Conservation (phyloP, 352 stramenopile genomes). For the Phytophthora palmivora region DNA sequence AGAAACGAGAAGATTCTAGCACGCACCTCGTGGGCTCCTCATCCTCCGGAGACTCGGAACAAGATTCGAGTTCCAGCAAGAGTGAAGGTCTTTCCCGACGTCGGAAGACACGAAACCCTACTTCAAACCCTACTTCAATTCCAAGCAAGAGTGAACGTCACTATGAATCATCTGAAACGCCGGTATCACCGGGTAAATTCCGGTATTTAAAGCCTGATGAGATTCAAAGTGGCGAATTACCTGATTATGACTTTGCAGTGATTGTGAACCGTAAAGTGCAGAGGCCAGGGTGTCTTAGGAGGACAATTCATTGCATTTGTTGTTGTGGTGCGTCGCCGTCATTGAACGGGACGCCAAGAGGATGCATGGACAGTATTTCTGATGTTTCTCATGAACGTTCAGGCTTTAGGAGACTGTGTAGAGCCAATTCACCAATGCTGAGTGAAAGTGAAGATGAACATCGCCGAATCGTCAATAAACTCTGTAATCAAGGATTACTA, state of each 20-base stretch:
- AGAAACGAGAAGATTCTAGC: slow-evolving; percentile 58
- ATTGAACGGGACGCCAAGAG: slow-evolving; percentile 12
- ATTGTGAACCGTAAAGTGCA: slow-evolving; percentile 79
- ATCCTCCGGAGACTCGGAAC: slow-evolving; percentile 29
- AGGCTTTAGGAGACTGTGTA: slow-evolving; percentile 75
- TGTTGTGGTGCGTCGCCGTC: slow-evolving; percentile 34
- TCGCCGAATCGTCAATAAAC: slow-evolving; percentile 76
- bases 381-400: slow-evolving; percentile 48
- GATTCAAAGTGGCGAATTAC: slow-evolving; percentile 62
- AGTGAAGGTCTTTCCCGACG: slow-evolving; percentile 14
- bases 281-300: slow-evolving; percentile 38
- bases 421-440: slow-evolving; percentile 50
- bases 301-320: slow-evolving; percentile 41
- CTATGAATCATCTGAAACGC: slow-evolving; percentile 31
- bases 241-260: slow-evolving; percentile 82
- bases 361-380: slow-evolving; percentile 37
- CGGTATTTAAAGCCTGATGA: slow-evolving; percentile 86
- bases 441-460: slow-evolving; percentile 85
- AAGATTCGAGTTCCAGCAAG: slow-evolving; percentile 28
- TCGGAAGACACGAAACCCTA: slow-evolving; percentile 19
- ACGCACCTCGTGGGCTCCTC: slow-evolving; percentile 61
- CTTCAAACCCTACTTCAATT: not conserved
- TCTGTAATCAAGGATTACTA: slow-evolving; percentile 72
- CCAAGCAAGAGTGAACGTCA: slow-evolving; percentile 16
- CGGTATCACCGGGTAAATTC: slow-evolving; percentile 53